phyloP scores from a whole-genome alignment of 805 yeast genomes.

The Komagataella mondaviorum region DNA sequence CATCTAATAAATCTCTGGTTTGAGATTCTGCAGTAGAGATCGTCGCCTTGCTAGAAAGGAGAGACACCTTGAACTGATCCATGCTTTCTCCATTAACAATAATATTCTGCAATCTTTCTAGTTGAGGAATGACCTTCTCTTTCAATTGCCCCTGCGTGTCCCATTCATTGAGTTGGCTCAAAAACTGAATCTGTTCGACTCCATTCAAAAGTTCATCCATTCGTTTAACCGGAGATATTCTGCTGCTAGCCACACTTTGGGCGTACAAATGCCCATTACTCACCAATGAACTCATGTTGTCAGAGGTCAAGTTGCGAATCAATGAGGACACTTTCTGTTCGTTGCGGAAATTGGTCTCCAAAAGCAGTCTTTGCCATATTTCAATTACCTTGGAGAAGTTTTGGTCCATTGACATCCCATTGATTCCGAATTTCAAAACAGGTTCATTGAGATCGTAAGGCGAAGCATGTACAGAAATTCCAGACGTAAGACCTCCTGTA shows the following conservation, averaged over 20 bases:
- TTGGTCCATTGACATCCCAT: conserved; percentile 59
- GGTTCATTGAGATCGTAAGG: conserved; percentile 35
- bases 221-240: conserved; percentile 43
- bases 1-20: conserved; percentile 17
- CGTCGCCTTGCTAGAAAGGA: conserved; percentile 43
- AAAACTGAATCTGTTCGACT: conserved; percentile 61
- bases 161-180: conserved; percentile 42
- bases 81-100: conserved; percentile 21
- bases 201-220: conserved; percentile 59
- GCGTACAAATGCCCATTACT: conserved; percentile 87
- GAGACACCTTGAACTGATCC: conserved; percentile 29
- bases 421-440: conserved; percentile 37
- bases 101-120: conserved; percentile 34
- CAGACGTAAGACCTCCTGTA: conserved; percentile 78
- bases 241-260: conserved; percentile 48
- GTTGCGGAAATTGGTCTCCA: conserved; percentile 52
- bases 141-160: conserved; percentile 38
- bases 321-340: conserved; percentile 59
- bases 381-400: conserved; percentile 49
- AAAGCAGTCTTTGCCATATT: conserved; percentile 56
- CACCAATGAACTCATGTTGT: conserved; percentile 67
- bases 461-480: conserved; percentile 39
- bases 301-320: conserved; percentile 62
- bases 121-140: conserved; percentile 48
- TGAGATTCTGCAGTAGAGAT: conserved; percentile 21